Percentiles rank a stretch among this genome's conserved stretches.
Evolutionary conservation across 768 basidiomycete species (phyloP).

Genomic region (Psilocybe sp.): DNA sequence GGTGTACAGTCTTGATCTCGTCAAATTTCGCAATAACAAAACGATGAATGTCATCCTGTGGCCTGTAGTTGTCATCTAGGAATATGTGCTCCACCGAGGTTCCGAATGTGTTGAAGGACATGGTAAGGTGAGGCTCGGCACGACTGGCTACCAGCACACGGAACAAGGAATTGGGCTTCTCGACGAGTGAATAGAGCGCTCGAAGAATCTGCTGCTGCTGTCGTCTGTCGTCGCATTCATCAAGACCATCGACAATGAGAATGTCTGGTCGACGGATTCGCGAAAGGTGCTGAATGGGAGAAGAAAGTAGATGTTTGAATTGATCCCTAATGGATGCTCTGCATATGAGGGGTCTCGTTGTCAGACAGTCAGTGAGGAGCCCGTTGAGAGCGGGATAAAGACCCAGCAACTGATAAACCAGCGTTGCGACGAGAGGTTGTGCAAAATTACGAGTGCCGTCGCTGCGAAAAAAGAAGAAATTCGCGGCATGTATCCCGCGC

Average conservation of each 20-base stretch:
- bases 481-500: not conserved
- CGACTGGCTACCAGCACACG: conserved; percentile 15
- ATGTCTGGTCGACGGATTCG: not conserved
- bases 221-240: conserved; percentile 13
- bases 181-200: too few relatives aligned
- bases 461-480: not conserved
- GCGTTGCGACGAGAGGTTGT: not conserved
- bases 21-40: conserved; percentile 6
- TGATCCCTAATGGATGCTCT: not conserved
- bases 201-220: conserved; percentile 2
- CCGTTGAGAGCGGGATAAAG: not conserved
- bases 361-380: not conserved
- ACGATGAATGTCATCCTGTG: conserved; percentile 5
- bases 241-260: conserved; percentile 17
- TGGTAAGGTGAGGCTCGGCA: conserved; percentile 13
- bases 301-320: not conserved
- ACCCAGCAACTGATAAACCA: not conserved
- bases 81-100: not conserved
- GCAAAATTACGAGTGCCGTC: not conserved
- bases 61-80: conserved; percentile 1
- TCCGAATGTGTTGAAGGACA: not conserved
- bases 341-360: not conserved
- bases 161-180: not conserved
- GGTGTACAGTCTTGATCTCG: conserved; percentile 2
- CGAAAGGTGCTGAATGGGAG: not conserved